phyloP scores from a whole-genome alignment of 2,329 filamentous ascomycete genomes.

The Colletotrichum caudatum region DNA sequence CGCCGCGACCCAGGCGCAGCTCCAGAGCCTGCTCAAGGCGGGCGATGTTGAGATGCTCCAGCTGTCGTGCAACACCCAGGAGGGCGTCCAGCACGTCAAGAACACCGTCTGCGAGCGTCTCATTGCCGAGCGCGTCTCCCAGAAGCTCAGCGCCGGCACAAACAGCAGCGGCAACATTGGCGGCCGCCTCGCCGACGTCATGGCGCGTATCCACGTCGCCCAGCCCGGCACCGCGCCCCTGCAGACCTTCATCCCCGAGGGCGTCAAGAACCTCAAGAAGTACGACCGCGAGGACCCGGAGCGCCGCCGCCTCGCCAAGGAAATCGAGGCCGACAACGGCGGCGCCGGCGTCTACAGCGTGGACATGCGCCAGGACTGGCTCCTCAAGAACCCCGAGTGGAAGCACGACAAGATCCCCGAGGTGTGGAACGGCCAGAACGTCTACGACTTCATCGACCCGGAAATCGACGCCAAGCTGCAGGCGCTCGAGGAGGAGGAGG shows the following conservation, averaged over 20 bases:
- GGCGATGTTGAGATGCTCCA: slow-evolving; percentile 94
- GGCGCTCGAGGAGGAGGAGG: slow-evolving; percentile 94
- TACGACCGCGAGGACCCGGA: slow-evolving; percentile 93
- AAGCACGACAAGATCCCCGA: slow-evolving; percentile 97
- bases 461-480: slow-evolving; percentile 95
- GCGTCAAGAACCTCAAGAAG: slow-evolving; percentile 82
- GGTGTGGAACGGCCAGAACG: slow-evolving; percentile 94
- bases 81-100: slow-evolving; percentile 94
- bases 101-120: slow-evolving; percentile 94
- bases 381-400: slow-evolving; percentile 90
- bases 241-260: slow-evolving; percentile 91
- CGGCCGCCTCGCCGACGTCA: slow-evolving; percentile 87
- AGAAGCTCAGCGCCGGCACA: slow-evolving; percentile 95
- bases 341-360: slow-evolving; percentile 97
- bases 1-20: slow-evolving; percentile 78
- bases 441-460: slow-evolving; percentile 96
- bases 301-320: slow-evolving; percentile 81
- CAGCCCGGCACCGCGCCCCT: slow-evolving; percentile 85
- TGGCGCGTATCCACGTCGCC: slow-evolving; percentile 97
- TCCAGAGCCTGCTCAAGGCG: slow-evolving; percentile 84
- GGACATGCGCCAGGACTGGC: slow-evolving; percentile 89
- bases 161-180: slow-evolving; percentile 80
- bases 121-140: slow-evolving; percentile 90
- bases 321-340: slow-evolving; percentile 91
- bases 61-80: slow-evolving; percentile 93